Evolutionary conservation across 805 yeast species (phyloP).

Genomic region (Yarrowia osloensis): DNA sequence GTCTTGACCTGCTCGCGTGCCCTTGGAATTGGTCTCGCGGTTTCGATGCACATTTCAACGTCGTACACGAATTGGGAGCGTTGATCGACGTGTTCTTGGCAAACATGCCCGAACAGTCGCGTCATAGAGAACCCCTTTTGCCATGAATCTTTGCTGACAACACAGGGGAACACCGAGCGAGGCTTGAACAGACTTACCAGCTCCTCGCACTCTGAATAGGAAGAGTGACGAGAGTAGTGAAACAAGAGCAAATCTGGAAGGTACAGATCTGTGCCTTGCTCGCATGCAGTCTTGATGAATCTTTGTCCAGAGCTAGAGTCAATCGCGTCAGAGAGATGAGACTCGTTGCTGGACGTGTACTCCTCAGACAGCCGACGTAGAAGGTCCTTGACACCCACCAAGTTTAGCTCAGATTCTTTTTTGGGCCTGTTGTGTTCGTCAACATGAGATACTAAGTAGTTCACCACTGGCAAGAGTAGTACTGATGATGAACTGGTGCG

Average conservation of each 20-base stretch:
- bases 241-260: slow-evolving; percentile 22
- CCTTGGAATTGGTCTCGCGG: slow-evolving; percentile 15
- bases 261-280: not conserved
- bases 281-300: not conserved
- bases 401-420: not conserved
- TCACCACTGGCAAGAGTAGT: not conserved
- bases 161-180: slow-evolving; percentile 19
- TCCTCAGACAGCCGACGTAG: not conserved
- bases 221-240: slow-evolving; percentile 25
- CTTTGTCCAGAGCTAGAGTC: slow-evolving; percentile 1
- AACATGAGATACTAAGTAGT: not conserved
- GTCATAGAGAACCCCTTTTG: slow-evolving; percentile 17
- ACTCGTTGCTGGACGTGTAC: slow-evolving; percentile 1
- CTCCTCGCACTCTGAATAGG: slow-evolving; percentile 1
- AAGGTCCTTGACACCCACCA: not conserved
- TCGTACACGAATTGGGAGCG: slow-evolving; percentile 12
- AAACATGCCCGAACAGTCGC: slow-evolving; percentile 2
- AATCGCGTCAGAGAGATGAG: not conserved
- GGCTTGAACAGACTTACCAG: slow-evolving; percentile 3
- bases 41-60: slow-evolving; percentile 21
- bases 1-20: not conserved
- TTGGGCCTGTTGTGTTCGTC: slow-evolving; percentile 21
- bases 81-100: slow-evolving; percentile 17
- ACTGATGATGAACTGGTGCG: not conserved
- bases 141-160: slow-evolving; percentile 11